These are phyloP conservation scores for Dictyostelium citrinum DNA, from an alignment of 78 protist genomes.

Conservation along the genomic window DNA sequence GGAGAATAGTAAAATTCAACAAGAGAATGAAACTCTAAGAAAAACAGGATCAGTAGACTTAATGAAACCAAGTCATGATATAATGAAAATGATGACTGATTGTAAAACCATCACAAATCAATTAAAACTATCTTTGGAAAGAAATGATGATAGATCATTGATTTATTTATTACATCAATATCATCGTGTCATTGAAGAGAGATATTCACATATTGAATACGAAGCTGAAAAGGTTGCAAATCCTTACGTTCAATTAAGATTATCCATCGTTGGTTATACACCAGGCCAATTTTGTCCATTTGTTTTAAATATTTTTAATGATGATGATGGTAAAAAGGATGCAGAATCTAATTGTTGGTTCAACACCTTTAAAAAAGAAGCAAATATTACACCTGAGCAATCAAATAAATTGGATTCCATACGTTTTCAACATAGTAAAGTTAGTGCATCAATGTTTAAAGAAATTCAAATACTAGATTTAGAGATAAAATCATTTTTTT, in stretches of 20 bases:
- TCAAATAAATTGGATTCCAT: conserved; percentile 15
- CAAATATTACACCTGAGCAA: conserved; percentile 17
- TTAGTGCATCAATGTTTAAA: not conserved
- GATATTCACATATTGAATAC: not conserved
- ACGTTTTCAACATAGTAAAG: not conserved
- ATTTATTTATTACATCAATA: not conserved
- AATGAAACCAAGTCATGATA: not conserved
- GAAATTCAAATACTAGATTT: conserved; percentile 34
- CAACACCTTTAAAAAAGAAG: conserved; percentile 21
- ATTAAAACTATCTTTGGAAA: not conserved
- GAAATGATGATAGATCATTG: not conserved
- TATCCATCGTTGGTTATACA: conserved; percentile 15
- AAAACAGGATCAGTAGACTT: not conserved
- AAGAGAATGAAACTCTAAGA: not conserved
- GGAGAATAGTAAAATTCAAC: not conserved
- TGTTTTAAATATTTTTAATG: not conserved
- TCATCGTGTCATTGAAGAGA: not conserved
- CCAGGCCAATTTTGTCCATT: not conserved
- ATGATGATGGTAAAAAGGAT: too few relatives aligned
- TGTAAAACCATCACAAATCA: not conserved
- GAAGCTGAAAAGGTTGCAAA: not conserved
- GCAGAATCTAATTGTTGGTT: conserved; percentile 19
- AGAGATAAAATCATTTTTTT: conserved; percentile 36
- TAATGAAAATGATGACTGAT: not conserved
- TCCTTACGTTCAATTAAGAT: not conserved